phyloP scores from a whole-genome alignment of 306 rosid species.

The Vicia sativa region DNA sequence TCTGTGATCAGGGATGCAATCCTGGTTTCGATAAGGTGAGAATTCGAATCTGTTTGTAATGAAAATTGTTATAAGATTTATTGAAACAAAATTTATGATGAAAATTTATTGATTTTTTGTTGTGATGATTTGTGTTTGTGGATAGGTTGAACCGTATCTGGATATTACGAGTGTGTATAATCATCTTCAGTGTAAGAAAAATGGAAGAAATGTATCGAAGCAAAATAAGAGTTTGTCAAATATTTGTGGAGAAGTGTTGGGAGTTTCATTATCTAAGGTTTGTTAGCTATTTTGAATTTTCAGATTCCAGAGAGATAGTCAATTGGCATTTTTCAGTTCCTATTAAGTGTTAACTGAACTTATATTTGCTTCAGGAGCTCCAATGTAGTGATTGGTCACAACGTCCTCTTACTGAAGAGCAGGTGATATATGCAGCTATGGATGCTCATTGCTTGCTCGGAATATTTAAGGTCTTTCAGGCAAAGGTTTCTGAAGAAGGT shows the following conservation, averaged over 20 bases:
- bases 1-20: slow-evolving; percentile 62
- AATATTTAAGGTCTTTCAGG: slow-evolving; percentile 69
- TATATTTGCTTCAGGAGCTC: slow-evolving; percentile 77
- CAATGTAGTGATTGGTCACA: slow-evolving; percentile 99
- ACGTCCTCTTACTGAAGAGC: slow-evolving; percentile 94
- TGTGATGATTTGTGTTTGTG: slow-evolving; percentile 24
- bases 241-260: slow-evolving; percentile 74
- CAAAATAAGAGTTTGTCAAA: slow-evolving; percentile 75
- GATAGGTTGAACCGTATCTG: slow-evolving; percentile 83
- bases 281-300: slow-evolving; percentile 45
- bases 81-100: no score
- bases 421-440: slow-evolving; percentile 81
- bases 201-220: slow-evolving; percentile 62
- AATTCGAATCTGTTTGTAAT: background rate
- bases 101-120: background rate
- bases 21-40: slow-evolving; percentile 68
- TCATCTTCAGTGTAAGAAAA: slow-evolving; percentile 64
- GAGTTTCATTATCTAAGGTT: slow-evolving; percentile 82
- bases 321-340: slow-evolving; percentile 34
- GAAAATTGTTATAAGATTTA: background rate
- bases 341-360: slow-evolving; percentile 44
- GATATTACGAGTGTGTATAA: slow-evolving; percentile 70
- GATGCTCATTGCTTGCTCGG: slow-evolving; percentile 95
- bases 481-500: slow-evolving; percentile 73
- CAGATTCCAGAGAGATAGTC: slow-evolving; percentile 30